Evolutionary conservation across 306 rosid species (phyloP).

Genomic region (Pueraria montana): DNA sequence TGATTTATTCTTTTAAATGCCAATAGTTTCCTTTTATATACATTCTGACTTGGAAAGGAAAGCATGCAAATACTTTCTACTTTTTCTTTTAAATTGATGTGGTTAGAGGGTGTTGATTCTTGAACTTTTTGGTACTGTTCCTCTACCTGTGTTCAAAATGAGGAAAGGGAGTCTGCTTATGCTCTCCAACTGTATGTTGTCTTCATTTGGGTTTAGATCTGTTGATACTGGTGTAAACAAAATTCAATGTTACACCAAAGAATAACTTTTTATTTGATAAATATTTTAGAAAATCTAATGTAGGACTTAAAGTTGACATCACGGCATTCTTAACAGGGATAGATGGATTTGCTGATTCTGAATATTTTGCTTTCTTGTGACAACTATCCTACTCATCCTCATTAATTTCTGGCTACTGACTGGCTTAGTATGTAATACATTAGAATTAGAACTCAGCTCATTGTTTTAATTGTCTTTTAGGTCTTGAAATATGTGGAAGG

Average conservation of each 20-base stretch:
- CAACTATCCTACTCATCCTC: neutral
- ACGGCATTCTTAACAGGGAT: slow-evolving; percentile 22
- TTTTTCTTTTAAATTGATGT: neutral
- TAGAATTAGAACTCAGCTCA: slow-evolving; percentile 43
- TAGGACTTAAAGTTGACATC: slow-evolving; percentile 15
- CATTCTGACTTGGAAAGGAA: neutral
- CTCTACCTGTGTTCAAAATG: slow-evolving; percentile 2
- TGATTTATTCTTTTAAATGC: neutral
- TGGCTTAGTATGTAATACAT: slow-evolving; percentile 3
- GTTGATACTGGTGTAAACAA: slow-evolving; percentile 16
- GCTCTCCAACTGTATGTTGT: slow-evolving; percentile 2
- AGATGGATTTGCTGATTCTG: slow-evolving; percentile 34
- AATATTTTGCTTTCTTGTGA: slow-evolving; percentile 17
- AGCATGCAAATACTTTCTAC: slow-evolving; percentile 1
- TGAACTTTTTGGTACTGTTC: neutral
- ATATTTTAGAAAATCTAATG: slow-evolving; percentile 15
- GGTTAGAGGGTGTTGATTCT: neutral
- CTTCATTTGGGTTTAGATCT: slow-evolving; percentile 12
- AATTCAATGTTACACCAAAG: neutral
- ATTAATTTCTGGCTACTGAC: neutral
- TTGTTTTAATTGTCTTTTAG: slow-evolving; percentile 55
- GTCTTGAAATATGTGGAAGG: slow-evolving; percentile 85
- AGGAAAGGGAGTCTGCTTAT: neutral
- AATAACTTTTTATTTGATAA: slow-evolving; percentile 6
- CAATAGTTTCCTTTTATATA: neutral